Conservation (phyloP, 1,284 basidiomycete genomes). For the Vanrija sp. region DNA sequence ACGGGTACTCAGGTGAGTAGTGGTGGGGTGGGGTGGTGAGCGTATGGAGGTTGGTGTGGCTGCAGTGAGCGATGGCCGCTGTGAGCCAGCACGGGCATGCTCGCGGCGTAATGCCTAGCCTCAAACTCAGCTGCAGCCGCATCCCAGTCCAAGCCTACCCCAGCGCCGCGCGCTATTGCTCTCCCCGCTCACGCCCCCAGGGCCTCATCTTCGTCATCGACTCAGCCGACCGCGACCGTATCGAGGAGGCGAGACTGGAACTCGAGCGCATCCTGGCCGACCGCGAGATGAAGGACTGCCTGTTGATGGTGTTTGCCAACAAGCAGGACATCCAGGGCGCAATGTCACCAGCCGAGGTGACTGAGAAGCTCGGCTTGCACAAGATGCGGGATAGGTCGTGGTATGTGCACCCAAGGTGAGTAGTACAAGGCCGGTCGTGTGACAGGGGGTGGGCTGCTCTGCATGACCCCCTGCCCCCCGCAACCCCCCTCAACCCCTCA, state of each 20-base stretch:
- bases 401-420: constrained; percentile 96
- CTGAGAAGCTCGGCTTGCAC: constrained; percentile 92
- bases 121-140: no score
- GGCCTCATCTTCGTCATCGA: constrained; percentile 64
- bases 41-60: no score
- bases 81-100: no score
- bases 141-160: background rate
- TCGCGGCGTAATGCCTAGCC: no score
- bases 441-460: no score
- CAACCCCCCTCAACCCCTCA: background rate
- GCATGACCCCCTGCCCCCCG: no score
- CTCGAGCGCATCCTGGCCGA: constrained; percentile 95
- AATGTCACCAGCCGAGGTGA: constrained; percentile 98
- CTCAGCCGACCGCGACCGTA: constrained; percentile 80
- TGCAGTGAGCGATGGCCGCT: no score
- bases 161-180: no score
- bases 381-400: constrained; percentile 95
- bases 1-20: constrained; percentile 52
- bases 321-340: constrained; percentile 98
- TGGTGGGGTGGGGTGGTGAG: background rate
- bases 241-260: constrained; percentile 95
- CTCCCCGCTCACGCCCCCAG: constrained; percentile 48
- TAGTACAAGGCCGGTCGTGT: constrained; percentile 2
- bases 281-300: constrained; percentile 96
- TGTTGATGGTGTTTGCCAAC: constrained; percentile 96